Base-by-base conservation (phyloP, 257 asterid genomes). In the Lycium ferocissimum region DNA sequence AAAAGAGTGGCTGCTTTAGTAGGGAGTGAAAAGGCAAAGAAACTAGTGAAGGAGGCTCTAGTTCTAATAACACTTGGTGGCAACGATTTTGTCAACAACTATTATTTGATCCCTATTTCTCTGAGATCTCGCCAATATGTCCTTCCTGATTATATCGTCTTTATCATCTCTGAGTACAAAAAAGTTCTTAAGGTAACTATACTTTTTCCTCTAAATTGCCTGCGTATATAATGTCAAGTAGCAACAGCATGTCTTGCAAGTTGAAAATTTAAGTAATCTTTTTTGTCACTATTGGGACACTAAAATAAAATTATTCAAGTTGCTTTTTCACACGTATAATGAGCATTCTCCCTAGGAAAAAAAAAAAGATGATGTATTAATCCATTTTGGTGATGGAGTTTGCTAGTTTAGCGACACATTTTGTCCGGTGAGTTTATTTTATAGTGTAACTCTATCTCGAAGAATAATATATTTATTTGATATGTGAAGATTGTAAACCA, bases 81-180 rank as follows among this genome's bases (percentile, higher is more conserved):
- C 79, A 96, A 96, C 70, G 99, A 96, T 88, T 96, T 95, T 80
- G 98, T 95, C 35, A 96, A 96, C 85, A 96, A 96, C 26, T 96
- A 96, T 40, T 96, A 86, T 84, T 90, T 96, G 90, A 79, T 93
- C 10, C 98, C 99, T 4, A 86, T 37, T 71, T 92, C 98, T 7
- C 2, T 72, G 2, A 91, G 99, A 86, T 92, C 98, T 79, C 92
- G 65, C 17, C 95, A 96, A 43, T 96, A 87, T 59, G 17, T 87
- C 26, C 89, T 95, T 37, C 89, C 89, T 4, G 83, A 91, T 6
- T 96, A 91, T 83, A 93, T 94, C 59, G 84, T 89, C 0, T 88
- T 33, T 37, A 89, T 95, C 87, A 84, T 95, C 40, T 84, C 95
- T 1, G 97, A 96, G 83, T 95, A 95, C 89, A 89, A 88, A 82